Evolutionary conservation across 2,329 filamentous ascomycete genomes (phyloP), one percentile per base, ranked within the genome.

Genomic region (Colletotrichum siamense): DNA sequence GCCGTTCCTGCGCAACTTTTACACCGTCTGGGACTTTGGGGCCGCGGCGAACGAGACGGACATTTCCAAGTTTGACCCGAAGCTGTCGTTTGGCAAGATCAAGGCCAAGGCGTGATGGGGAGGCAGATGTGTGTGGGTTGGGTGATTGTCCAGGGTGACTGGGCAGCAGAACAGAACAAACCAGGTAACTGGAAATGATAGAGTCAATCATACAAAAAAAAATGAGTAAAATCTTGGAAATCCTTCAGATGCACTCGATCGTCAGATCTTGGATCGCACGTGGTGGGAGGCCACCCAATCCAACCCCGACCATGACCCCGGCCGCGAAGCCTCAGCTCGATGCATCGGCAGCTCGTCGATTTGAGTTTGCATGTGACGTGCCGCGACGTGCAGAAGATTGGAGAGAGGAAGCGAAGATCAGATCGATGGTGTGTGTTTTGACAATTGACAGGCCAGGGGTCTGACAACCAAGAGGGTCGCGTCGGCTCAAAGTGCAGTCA

Each of bases 1-100:
- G 0, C 57, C 78, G 9, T 79, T 84, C 57, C 62, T 86, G 69
- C 44, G 77, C 15, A 82, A 82, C 72, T 81, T 84, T 34, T 86
- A 85, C 70, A 83, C 82, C 1, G 77, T 84, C 3, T 84, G 79
- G 77, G 81, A 85, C 74, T 85, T 82, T 49, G 82, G 83, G 1
- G 57, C 64, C 9, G 52, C 73, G 9, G 62, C 69, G 30, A 63
- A 63, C 39, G 73, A 71, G 68, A 75, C 61, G 61, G 52, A 71
- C 1, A 22, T 63, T 8, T 5, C 52, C 3, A 39, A 55, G 6
- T 44, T 68, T 22, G 26, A 76, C 4, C 80, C 81, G 18, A 76
- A 57, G 0, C 30, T 82, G 13, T 79, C 80, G 8, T 80, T 81
- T 24, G 78, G 78, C 22, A 78, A 79, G 32, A 26, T 82, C n/a